phyloP scores from a whole-genome alignment of 1,284 basidiomycete species.

The Puccinia hordei region DNA sequence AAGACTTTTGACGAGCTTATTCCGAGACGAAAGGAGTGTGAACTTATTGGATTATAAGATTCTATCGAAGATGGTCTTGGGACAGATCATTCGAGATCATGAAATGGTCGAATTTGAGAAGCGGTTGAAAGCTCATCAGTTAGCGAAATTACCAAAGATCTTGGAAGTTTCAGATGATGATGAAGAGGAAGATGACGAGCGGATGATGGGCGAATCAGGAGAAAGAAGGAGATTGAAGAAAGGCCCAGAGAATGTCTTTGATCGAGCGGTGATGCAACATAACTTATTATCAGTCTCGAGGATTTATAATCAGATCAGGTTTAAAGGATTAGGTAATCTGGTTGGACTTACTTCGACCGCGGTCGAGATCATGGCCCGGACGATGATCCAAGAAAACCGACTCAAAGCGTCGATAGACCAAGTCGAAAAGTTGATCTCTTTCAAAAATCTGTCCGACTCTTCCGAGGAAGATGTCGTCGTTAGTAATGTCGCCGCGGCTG shows the following conservation, averaged over 20 bases:
- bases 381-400: conserved; percentile 94
- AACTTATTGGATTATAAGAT: conserved; percentile 82
- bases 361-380: conserved; percentile 88
- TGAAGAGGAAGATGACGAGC: conserved; percentile 61
- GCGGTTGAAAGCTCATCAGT: conserved; percentile 84
- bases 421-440: conserved; percentile 86
- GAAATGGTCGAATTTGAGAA: conserved; percentile 88
- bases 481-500: conserved; percentile 48
- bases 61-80: conserved; percentile 93
- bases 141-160: conserved; percentile 72
- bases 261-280: conserved; percentile 96
- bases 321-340: conserved; percentile 55
- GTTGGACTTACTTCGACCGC: conserved; percentile 63
- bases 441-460: conserved; percentile 64
- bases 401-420: conserved; percentile 89
- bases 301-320: conserved; percentile 56
- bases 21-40: conserved; percentile 84
- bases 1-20: conserved; percentile 83
- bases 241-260: conserved; percentile 90
- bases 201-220: conserved; percentile 60
- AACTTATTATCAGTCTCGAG: conserved; percentile 92
- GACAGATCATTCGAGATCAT: conserved; percentile 84
- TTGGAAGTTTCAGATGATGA: conserved; percentile 67
- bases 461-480: conserved; percentile 65
- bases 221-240: conserved; percentile 67